These are phyloP conservation scores for Cyathus striatus DNA, from an alignment of 768 basidiomycete genomes.

Conservation along the genomic window DNA sequence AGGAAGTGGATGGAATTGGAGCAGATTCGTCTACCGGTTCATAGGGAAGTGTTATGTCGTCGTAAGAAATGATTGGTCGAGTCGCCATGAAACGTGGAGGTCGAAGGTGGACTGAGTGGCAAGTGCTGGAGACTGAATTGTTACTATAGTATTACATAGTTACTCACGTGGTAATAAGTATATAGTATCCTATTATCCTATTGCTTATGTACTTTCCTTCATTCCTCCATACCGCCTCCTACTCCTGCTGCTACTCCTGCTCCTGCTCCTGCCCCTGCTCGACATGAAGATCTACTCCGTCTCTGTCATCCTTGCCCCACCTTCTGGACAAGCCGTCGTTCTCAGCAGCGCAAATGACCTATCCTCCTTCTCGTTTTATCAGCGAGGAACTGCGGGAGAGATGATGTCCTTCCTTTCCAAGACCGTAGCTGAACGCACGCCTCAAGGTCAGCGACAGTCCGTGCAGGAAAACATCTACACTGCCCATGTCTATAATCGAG, in stretches of 20 bases:
- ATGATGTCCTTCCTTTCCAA: constrained; percentile 93
- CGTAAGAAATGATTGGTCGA: constrained; percentile 55
- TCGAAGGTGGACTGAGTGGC: too few species aligned
- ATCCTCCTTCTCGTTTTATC: constrained; percentile 91
- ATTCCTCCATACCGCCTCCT: not conserved
- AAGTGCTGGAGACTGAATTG: too few species aligned
- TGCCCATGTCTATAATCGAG: constrained; percentile 90
- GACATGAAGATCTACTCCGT: constrained; percentile 86
- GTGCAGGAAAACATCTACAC: constrained; percentile 92
- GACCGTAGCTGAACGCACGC: constrained; percentile 87
- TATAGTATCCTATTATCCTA: too few species aligned
- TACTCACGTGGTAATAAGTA: too few species aligned
- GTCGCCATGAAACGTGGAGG: too few species aligned
- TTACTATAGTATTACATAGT: too few species aligned
- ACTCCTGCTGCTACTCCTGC: not conserved
- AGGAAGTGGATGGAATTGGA: constrained; percentile 5
- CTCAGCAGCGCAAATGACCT: constrained; percentile 75
- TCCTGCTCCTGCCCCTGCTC: not conserved
- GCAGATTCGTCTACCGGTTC: constrained; percentile 11
- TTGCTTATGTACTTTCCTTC: too few species aligned
- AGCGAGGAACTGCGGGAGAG: constrained; percentile 80
- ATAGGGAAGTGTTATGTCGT: constrained; percentile 51
- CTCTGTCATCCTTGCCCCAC: constrained; percentile 65
- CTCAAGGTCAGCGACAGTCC: constrained; percentile 85
- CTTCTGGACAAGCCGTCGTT: constrained; percentile 55